Evolutionary conservation across 164 flowering plant species (phyloP).

Genomic region (Malania oleifera): DNA sequence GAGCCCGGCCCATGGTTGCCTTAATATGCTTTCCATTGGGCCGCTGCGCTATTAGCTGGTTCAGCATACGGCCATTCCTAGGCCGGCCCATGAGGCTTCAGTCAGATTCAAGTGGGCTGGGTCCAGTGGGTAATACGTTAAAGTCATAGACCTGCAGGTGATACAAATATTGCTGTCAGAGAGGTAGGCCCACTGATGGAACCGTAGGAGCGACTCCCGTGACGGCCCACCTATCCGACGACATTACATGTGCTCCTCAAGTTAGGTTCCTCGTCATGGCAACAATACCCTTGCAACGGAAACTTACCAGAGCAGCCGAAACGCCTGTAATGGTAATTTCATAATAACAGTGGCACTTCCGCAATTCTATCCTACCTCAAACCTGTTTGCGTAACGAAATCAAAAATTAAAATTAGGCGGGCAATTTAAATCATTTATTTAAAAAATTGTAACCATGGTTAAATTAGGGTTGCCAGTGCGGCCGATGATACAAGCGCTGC

Average conservation of each 20-base stretch:
- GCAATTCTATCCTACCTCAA: neutral
- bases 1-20: no score
- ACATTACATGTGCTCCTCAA: neutral
- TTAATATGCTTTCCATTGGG: no score
- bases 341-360: constrained; percentile 3
- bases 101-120: no score
- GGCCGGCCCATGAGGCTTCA: no score
- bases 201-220: constrained; percentile 2
- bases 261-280: neutral
- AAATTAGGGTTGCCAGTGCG: constrained; percentile 2
- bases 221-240: neutral
- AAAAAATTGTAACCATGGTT: constrained; percentile 12
- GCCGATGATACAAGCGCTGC: no score
- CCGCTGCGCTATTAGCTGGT: no score
- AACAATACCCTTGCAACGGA: neutral
- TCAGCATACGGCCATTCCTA: no score
- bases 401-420: constrained; percentile 10
- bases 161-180: no score
- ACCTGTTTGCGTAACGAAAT: neutral
- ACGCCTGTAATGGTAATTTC: neutral
- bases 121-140: no score
- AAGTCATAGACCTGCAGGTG: no score
- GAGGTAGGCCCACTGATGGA: neutral
- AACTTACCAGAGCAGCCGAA: neutral
- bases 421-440: no score